Evolutionary conservation across 140 eudicot species (phyloP).

Genomic region (Erigeron philadelphicus): DNA sequence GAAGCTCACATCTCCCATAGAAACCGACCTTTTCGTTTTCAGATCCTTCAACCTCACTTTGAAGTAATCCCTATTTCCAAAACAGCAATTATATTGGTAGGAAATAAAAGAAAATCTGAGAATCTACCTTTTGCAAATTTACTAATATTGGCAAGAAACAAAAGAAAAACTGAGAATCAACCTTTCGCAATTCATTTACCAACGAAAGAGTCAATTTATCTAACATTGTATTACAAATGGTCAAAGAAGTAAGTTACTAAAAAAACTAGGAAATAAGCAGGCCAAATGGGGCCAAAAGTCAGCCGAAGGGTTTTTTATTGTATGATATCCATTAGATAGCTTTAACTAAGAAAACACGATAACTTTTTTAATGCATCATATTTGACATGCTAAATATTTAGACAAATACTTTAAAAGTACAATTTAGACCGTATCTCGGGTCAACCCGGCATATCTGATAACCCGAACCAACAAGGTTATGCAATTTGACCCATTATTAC

Average conservation of each 20-base stretch:
- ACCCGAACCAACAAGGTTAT: no score
- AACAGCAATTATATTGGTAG: conserved; percentile 18
- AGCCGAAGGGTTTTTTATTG: no score
- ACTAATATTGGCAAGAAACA: conserved; percentile 4
- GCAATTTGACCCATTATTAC: neutral
- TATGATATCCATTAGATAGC: no score
- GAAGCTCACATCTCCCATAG: conserved; percentile 60
- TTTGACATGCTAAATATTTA: no score
- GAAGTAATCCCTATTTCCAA: conserved; percentile 47
- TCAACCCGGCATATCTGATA: no score
- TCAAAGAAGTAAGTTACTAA: neutral
- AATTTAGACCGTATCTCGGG: no score
- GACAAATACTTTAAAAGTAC: no score
- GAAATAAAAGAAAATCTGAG: neutral
- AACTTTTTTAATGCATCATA: neutral
- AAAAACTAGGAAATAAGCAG: neutral
- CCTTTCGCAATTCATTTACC: neutral
- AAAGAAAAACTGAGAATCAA: conserved; percentile 3
- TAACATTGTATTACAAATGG: no score
- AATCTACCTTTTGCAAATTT: neutral
- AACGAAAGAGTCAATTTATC: neutral
- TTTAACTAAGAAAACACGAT: no score
- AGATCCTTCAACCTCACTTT: conserved; percentile 63
- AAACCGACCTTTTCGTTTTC: conserved; percentile 46
- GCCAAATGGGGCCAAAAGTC: neutral